These are phyloP conservation scores for Pelagophyceae sp. DNA, from an alignment of 352 stramenopile genomes.

Conservation along the genomic window DNA sequence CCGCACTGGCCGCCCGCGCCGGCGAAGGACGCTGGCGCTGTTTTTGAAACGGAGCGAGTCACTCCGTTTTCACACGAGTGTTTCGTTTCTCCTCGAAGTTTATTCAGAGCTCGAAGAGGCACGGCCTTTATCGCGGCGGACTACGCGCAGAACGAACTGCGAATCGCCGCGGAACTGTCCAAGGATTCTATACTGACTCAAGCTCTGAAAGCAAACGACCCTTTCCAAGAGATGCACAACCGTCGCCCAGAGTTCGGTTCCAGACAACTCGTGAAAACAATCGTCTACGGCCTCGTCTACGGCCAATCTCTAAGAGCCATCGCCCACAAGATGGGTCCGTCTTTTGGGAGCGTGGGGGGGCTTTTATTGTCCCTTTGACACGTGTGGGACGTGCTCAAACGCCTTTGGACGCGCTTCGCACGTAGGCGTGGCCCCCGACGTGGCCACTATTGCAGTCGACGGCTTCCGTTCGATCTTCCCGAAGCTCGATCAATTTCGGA, in stretches of 20 bases:
- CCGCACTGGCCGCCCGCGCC: not conserved
- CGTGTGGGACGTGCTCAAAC: too few species aligned
- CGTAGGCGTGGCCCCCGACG: conserved; percentile 29
- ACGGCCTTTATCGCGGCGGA: conserved; percentile 28
- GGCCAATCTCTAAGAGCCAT: conserved; percentile 26
- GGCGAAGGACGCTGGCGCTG: not conserved
- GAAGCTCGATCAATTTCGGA: conserved; percentile 29
- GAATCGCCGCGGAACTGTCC: conserved; percentile 33
- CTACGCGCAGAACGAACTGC: conserved; percentile 37
- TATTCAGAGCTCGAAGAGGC: conserved; percentile 18
- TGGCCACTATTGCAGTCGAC: not conserved
- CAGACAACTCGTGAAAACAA: conserved; percentile 32
- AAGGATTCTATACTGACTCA: not conserved
- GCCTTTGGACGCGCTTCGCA: too few species aligned
- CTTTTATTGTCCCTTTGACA: conserved; percentile 22
- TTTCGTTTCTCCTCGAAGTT: not conserved
- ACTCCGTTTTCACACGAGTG: not conserved
- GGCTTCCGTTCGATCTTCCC: conserved; percentile 24
- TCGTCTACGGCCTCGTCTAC: conserved; percentile 37
- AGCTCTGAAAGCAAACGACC: not conserved
- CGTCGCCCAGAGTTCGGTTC: too few species aligned
- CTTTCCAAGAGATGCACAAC: too few species aligned
- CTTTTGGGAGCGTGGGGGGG: conserved; percentile 21
- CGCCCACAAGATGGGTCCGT: conserved; percentile 28
- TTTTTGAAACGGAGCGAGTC: not conserved